Percentiles rank a stretch among this genome's conserved stretches.
Conservation (phyloP, 2,329 filamentous ascomycete genomes). For the Cladophialophora chaetospira region DNA sequence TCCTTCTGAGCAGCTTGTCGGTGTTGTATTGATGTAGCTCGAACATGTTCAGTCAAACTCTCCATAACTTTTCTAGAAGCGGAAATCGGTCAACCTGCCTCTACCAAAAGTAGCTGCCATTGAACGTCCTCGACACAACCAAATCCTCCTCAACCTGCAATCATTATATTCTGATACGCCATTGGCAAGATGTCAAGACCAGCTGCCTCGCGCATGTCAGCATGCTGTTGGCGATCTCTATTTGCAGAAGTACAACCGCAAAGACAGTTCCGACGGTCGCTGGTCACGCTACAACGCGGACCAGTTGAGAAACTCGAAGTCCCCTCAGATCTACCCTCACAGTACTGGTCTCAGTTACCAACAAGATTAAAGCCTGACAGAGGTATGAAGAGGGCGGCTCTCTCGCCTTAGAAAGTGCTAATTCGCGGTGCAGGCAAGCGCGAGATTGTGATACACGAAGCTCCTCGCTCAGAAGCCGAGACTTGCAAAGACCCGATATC, state of each 20-base stretch:
- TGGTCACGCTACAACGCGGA: slow-evolving; percentile 53
- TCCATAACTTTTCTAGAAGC: not conserved
- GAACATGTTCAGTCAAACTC: not conserved
- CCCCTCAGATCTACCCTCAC: slow-evolving; percentile 44
- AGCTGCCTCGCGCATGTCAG: slow-evolving; percentile 62
- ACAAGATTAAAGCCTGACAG: slow-evolving; percentile 41
- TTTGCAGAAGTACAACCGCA: slow-evolving; percentile 62
- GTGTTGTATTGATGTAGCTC: not conserved
- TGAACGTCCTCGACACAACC: not conserved
- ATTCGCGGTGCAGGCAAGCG: slow-evolving; percentile 42
- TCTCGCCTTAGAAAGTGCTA: not conserved
- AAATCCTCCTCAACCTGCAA: not conserved
- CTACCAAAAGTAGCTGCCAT: not conserved
- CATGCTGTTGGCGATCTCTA: slow-evolving; percentile 69
- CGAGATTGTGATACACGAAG: slow-evolving; percentile 58
- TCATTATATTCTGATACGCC: no score
- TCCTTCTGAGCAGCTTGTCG: not conserved
- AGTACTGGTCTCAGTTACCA: slow-evolving; percentile 48
- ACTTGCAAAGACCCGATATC: slow-evolving; percentile 64
- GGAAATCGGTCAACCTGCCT: slow-evolving; percentile 10
- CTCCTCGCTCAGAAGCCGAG: slow-evolving; percentile 40
- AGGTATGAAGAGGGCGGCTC: slow-evolving; percentile 34
- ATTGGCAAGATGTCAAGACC: slow-evolving; percentile 61
- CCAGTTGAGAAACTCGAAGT: slow-evolving; percentile 44
- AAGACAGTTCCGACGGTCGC: slow-evolving; percentile 47